A percentile compares a stretch with the other conserved stretches of the same genome.
phyloP scores from a whole-genome alignment of 164 flowering plant species.

The Cinnamomum micranthum region DNA sequence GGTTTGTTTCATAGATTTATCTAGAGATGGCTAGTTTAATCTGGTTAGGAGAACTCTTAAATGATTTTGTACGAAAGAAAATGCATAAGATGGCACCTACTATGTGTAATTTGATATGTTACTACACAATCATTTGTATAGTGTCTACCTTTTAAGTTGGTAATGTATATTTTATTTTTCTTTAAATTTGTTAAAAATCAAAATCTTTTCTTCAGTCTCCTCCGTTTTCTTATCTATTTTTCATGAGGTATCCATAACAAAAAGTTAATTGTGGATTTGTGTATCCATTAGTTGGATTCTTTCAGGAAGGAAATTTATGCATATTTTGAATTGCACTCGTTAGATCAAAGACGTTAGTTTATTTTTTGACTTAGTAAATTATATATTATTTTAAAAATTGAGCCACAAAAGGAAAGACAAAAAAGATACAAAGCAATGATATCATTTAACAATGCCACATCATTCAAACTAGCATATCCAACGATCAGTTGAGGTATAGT shows the following conservation, averaged over 20 bases:
- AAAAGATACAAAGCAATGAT: too few relatives aligned
- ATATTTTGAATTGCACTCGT: not conserved
- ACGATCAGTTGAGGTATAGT: too few relatives aligned
- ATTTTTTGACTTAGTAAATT: too few relatives aligned
- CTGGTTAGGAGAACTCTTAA: not conserved
- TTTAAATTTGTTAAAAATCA: not conserved
- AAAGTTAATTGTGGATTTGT: not conserved
- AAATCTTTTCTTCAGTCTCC: too few relatives aligned
- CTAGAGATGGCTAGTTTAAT: not conserved
- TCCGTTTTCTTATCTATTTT: too few relatives aligned
- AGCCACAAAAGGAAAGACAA: too few relatives aligned
- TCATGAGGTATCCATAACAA: too few relatives aligned
- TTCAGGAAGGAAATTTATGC: not conserved
- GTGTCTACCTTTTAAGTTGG: not conserved
- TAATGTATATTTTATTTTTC: not conserved
- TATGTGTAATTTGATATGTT: not conserved
- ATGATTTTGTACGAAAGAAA: not conserved
- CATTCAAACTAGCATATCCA: too few relatives aligned
- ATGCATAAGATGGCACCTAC: not conserved
- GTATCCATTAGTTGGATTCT: not conserved
- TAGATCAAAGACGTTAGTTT: not conserved
- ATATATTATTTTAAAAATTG: too few relatives aligned
- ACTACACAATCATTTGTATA: not conserved
- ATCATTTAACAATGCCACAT: too few relatives aligned
- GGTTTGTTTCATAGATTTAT: constrained; percentile 36